Evolutionary conservation across 768 basidiomycete genomes (phyloP), one percentile per base, ranked within the genome.

Genomic region (Albatrellus ellisii): DNA sequence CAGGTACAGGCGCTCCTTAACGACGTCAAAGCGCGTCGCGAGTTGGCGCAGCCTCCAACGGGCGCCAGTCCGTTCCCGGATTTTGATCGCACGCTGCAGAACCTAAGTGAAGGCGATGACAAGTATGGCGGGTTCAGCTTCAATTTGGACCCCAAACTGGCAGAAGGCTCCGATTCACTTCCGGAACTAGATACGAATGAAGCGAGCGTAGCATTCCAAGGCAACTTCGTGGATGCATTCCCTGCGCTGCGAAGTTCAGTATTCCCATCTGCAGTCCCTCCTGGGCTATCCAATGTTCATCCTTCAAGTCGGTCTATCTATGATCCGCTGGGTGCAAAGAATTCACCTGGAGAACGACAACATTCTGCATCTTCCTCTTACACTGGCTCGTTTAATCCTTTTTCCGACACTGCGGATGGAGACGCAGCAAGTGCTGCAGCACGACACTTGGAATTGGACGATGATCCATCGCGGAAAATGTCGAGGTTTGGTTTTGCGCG

Each of bases 1-100:
- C 82, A 87, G 28, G 87, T 85, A 2, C 80, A 80, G 47, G 85
- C 83, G 1, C 67, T 92, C 35, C 65, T 92, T 35, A 85, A 90
- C 44, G 89, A 91, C 50, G 73, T 92, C 28, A 80, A 76, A 54
- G 75, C 75, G 17, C 67, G 87, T 26, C 71, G 87, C 34, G 82
- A 87, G 51, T 67, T 72, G 6, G 62, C 64, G 2, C 56, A 67
- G 17, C 53, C 59, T 9, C 53, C 65, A 6, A 57, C 63, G 29
- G 59, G 61, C 35, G 59, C 64, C 26, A 86, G 69, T 56, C 75
- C 85, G 9, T 92, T 92, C 70, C 90, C 89, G 8, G 89, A 92
- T 48, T 77, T 92, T 49, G 88, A 90, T 57, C 75, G 84, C 24
- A 88, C 84, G 15, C 64, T 91, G 34, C 76, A 82, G 54, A 77